Base-by-base conservation (phyloP, 2,329 filamentous ascomycete species). In the Exophiala viscosa region DNA sequence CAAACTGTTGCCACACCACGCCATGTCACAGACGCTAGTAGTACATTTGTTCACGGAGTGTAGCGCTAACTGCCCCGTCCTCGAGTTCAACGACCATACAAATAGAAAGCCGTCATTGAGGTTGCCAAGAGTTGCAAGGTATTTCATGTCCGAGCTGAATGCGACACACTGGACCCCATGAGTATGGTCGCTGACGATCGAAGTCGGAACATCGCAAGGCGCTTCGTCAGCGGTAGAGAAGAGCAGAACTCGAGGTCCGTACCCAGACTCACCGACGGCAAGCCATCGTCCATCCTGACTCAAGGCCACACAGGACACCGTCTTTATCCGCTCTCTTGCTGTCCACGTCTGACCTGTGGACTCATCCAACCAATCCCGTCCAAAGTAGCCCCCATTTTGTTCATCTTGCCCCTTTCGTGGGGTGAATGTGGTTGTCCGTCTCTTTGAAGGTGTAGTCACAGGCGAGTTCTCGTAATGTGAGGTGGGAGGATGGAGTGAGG, bases 101-200 rank as follows among this genome's bases (percentile, higher is more conserved):
- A 92, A 95, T 15, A 99, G 77, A 66, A 95, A 97, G 1, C 92
- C 92, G 70, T 99, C 93, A 67, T 96, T 96, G 50, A 87, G 81
- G 14, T 87, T 83, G 23, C 93, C 93, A 10, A 99, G 77, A 15
- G 90, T 95, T 2, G 93, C 93, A 32, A 99, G 79, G 69, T 87
- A 95, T 59, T 81, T 86, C 10, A 88, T 89, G 68, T 96, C 89
- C 1, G 86, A 79, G 56, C 91, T 96, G 79, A 95, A 99, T 2
- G 90, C 87, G 32, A 99, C 83, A 33, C 88, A 87, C 53, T 85
- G 86, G 31, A 99, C 90, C 5, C 93, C 93, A 69, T 89, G 95
- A 1, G 84, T 86, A 70, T 99, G 93, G 66, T 99, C 93, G 49
- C 83, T 88, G 50, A 99, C 82, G 33, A 88, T 89, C 2, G 90